Base-by-base conservation (phyloP, 495 filamentous ascomycete species). In the Penicillium longicatenatum region DNA sequence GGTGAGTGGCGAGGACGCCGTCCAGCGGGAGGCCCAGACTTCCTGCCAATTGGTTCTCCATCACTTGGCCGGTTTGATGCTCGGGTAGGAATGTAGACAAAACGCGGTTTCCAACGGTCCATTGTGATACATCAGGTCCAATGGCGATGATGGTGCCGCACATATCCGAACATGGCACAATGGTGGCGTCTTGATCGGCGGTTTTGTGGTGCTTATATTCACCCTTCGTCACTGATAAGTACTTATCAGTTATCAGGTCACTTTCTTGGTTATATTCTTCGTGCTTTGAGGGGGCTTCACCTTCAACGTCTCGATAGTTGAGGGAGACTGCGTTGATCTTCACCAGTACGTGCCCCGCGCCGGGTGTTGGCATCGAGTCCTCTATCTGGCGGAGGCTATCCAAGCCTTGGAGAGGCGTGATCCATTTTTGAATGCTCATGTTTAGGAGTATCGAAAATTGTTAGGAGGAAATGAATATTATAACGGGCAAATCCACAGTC, bases 141-240 rank as follows among this genome's bases (percentile, higher is more conserved):
- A 88, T 77, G 16, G 81, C 79, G 12, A 86, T 71, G 50, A 96
- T 80, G 31, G 82, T 82, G 26, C 91, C 90, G 22, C 89, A 85
- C 68, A 89, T 90, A 64, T 93, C 90, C 3, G 89, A 92, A 51
- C 72, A 83, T 4, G 89, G 82, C 5, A 93, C 84, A 20, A 92
- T 77, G 35, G 78, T 79, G 19, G 80, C 55, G 9, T 70, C 61
- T 17, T 75, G 61, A 11, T 70, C 63, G 52, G 74, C 67, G 24
- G 70, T 66, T 41, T 74, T 74, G 65, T 84, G 77, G 65, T 87
- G 81, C 55, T 67, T 81, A 67, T 85, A 86, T 50, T 82, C 70
- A 53, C 83, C 83, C 60, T 78, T 82, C 52, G 70, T 71, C 1
- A 85, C 83, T 83, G 33, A 19, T 35, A 35, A 10, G 4, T 35